Conservation (phyloP, 129 eudicot species). For the Helianthus tuberosus region DNA sequence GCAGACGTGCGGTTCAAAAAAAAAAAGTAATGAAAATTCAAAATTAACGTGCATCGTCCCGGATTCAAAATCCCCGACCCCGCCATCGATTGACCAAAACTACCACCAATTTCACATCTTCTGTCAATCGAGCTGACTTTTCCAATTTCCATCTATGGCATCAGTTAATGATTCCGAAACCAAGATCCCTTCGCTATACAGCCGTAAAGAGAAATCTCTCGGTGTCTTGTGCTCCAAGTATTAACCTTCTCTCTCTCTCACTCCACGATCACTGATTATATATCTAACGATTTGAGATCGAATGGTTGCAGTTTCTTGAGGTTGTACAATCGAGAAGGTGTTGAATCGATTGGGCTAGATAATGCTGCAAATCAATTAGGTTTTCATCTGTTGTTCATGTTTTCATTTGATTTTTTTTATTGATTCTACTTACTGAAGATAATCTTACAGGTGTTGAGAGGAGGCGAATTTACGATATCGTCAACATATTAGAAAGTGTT, state of each 20-base stretch:
- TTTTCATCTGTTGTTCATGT: constrained; percentile 1
- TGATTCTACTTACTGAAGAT: neutral
- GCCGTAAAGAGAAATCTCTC: constrained; percentile 74
- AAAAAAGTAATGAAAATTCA: too few species aligned
- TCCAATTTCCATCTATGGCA: constrained; percentile 33
- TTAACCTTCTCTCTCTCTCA: constrained; percentile 3
- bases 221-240: constrained; percentile 77
- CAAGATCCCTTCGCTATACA: constrained; percentile 42
- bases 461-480: constrained; percentile 72
- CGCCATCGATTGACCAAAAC: constrained; percentile 21
- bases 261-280: neutral
- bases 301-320: constrained; percentile 53
- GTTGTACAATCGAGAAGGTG: constrained; percentile 65
- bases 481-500: constrained; percentile 67
- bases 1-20: too few species aligned
- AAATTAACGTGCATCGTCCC: constrained; percentile 26
- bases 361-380: constrained; percentile 67
- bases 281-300: constrained; percentile 10
- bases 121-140: constrained; percentile 24
- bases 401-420: neutral
- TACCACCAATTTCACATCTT: neutral
- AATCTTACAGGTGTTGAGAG: constrained; percentile 64
- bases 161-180: constrained; percentile 37
- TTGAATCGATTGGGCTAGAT: constrained; percentile 63
- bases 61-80: constrained; percentile 34